Conservation (phyloP, 768 basidiomycete species). For the Cystofilobasidium capitatum region DNA sequence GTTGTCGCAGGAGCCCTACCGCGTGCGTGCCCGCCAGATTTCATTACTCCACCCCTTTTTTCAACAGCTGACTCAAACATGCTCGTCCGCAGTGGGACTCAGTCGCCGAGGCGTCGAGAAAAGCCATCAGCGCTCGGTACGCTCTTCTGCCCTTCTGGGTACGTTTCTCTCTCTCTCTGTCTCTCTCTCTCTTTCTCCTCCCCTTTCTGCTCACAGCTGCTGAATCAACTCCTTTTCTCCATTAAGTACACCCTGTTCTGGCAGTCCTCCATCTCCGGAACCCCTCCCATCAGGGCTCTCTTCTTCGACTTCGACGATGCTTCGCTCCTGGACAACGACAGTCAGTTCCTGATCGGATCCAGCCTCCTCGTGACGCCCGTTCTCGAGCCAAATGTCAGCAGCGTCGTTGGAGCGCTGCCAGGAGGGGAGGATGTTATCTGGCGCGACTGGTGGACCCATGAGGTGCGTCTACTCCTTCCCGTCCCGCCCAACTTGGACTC, state of each 20-base stretch:
- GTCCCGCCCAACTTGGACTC: not conserved
- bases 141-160: slow-evolving; percentile 71
- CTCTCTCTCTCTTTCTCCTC: slow-evolving; percentile 31
- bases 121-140: slow-evolving; percentile 62
- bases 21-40: not conserved
- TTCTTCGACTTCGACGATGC: slow-evolving; percentile 69
- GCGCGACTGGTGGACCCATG: slow-evolving; percentile 67
- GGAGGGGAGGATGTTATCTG: slow-evolving; percentile 49
- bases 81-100: slow-evolving; percentile 53
- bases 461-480: slow-evolving; percentile 31
- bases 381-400: slow-evolving; percentile 55
- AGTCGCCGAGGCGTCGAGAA: slow-evolving; percentile 62
- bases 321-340: slow-evolving; percentile 42
- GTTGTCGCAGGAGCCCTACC: slow-evolving; percentile 18
- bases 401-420: slow-evolving; percentile 59
- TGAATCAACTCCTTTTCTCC: too few species aligned
- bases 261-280: slow-evolving; percentile 54
- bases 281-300: slow-evolving; percentile 63
- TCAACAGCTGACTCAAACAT: not conserved
- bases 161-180: slow-evolving; percentile 33
- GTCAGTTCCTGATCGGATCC: slow-evolving; percentile 61
- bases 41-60: not conserved
- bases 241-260: slow-evolving; percentile 56
- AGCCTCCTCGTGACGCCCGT: slow-evolving; percentile 71
- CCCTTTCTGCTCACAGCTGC: too few species aligned